phyloP scores from a whole-genome alignment of 768 basidiomycete genomes.

The Mycena capillaripes region DNA sequence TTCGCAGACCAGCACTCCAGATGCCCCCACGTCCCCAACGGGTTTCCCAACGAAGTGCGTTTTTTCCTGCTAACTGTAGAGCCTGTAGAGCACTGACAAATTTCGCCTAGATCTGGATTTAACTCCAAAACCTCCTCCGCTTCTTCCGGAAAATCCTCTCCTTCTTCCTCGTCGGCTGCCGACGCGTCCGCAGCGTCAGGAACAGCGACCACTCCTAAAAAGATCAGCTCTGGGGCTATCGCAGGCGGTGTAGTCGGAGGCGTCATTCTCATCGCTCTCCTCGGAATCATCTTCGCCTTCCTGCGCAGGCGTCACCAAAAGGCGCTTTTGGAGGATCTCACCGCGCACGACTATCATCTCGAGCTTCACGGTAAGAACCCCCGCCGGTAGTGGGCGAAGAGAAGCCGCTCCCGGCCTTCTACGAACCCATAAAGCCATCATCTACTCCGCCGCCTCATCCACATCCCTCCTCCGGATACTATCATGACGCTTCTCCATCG shows the following conservation, averaged over 20 bases:
- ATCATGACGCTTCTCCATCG: not conserved
- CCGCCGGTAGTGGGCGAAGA: not conserved
- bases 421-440: not conserved
- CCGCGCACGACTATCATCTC: conserved; percentile 2
- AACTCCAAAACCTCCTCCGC: not conserved
- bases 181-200: too few species aligned
- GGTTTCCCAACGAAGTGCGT: not conserved
- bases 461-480: not conserved
- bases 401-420: conserved; percentile 21
- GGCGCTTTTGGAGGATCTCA: conserved; percentile 2
- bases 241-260: conserved; percentile 16
- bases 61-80: not conserved
- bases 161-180: not conserved
- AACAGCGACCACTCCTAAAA: not conserved
- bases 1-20: not conserved
- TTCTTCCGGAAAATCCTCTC: not conserved
- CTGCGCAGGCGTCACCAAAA: conserved; percentile 8
- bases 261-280: conserved; percentile 5
- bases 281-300: not conserved
- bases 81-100: not conserved
- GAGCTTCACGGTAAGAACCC: not conserved
- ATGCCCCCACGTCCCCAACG: not conserved
- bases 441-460: not conserved
- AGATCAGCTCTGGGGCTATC: conserved; percentile 5
- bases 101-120: not conserved